These are phyloP conservation scores for Phoma sp. DNA, from an alignment of 2,329 filamentous ascomycete genomes.

Conservation along the genomic window DNA sequence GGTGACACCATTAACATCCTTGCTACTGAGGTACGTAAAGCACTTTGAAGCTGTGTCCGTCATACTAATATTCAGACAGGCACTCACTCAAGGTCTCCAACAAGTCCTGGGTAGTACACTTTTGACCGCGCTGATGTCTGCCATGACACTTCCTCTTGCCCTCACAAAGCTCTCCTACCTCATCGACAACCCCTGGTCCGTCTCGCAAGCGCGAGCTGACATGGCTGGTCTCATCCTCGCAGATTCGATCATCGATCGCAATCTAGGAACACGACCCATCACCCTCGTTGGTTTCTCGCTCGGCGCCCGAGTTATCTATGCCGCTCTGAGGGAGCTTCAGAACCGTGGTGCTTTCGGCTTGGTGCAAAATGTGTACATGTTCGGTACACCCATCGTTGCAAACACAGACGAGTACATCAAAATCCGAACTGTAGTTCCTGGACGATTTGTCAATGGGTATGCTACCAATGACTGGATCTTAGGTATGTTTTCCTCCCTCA, in stretches of 20 bases:
- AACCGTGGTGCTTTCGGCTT: conserved; percentile 84
- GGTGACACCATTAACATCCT: conserved; percentile 98
- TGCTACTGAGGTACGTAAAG: conserved; percentile 80
- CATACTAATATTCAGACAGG: conserved; percentile 60
- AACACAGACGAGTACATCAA: conserved; percentile 89
- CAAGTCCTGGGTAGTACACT: conserved; percentile 93
- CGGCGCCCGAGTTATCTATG: conserved; percentile 90
- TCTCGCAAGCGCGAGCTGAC: conserved; percentile 91
- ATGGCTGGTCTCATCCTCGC: conserved; percentile 90
- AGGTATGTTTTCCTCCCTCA: conserved; percentile 52
- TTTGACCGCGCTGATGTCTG: conserved; percentile 87
- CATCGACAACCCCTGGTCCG: conserved; percentile 98
- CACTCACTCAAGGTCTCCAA: conserved; percentile 93
- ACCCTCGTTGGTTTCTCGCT: conserved; percentile 96
- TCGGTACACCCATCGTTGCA: conserved; percentile 89
- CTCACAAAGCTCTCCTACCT: conserved; percentile 93
- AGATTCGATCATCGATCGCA: conserved; percentile 90
- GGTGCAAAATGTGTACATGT: conserved; percentile 93
- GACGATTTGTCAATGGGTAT: conserved; percentile 95
- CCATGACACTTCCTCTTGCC: conserved; percentile 88
- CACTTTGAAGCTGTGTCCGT: neutral
- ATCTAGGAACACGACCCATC: conserved; percentile 87
- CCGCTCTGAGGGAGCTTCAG: conserved; percentile 85
- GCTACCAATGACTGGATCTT: conserved; percentile 97
- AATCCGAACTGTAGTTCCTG: conserved; percentile 82